These are phyloP conservation scores for Solanum dulcamara DNA, from an alignment of 257 asterid species.

Conservation along the genomic window DNA sequence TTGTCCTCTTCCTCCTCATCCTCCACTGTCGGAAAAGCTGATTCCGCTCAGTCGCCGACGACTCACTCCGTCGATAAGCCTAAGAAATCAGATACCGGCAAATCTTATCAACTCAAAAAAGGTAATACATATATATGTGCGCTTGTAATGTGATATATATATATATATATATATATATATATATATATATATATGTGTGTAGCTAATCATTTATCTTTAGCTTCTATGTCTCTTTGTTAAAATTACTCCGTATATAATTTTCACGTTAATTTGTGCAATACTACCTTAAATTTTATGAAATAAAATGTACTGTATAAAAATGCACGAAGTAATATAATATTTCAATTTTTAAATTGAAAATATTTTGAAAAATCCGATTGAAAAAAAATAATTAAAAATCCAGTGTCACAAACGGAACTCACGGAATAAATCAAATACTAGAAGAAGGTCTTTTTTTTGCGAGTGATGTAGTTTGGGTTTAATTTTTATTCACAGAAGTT, in stretches of 20 bases:
- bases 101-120: neutral
- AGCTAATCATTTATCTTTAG: neutral
- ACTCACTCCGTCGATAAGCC: neutral
- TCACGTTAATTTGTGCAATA: neutral
- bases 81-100: neutral
- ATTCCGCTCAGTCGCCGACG: neutral
- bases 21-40: neutral
- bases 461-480: neutral
- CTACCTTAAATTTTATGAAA: neutral
- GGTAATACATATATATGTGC: neutral
- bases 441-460: neutral
- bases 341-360: neutral
- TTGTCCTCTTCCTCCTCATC: slow-evolving; percentile 52
- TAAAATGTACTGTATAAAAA: neutral
- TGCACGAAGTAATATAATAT: neutral
- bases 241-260: neutral
- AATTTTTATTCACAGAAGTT: neutral
- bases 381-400: neutral
- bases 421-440: neutral
- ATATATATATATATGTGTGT: neutral
- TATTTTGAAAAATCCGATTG: neutral
- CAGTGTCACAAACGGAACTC: neutral
- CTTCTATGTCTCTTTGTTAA: neutral
- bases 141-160: neutral
- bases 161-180: too few relatives aligned